Evolutionary conservation across 176 grass and related monocot genomes (phyloP), one percentile per base, ranked within the genome.

Genomic region (Eleusine indica): DNA sequence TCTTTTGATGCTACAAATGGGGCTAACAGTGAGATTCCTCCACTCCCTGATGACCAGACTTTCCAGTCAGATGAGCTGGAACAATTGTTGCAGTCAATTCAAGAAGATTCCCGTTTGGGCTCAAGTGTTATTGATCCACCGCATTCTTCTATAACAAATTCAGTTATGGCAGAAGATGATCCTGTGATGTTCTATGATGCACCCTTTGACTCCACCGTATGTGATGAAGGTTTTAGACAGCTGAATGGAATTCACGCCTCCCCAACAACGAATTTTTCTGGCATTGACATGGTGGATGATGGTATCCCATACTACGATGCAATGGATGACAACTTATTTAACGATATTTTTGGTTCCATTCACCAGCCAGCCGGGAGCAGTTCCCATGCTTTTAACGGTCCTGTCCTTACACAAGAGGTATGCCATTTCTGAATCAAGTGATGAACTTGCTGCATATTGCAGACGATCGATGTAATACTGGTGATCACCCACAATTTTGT

Each of bases 271-370:
- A 88, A 80, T 80, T 63, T 80, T 54, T 89, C 86, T 77, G 85
- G 76, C 53, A 80, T 84, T 73, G 91, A 86, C 70, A 82, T 90
- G 53, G 65, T 88, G 70, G 91, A 95, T 61, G 91, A 95, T 74
- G 84, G 62, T 49, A 66, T 90, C 65, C 64, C 76, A 13, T 95
- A 78, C 86, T 98, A 89, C 40, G 91, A 98, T 78, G 89, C 96
- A 5, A 61, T 88, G 8, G 96, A 98, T 73, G 91, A 90, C 80
- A 87, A 87, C 70, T 86, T 88, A 57, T 85, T 84, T 86, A 79
- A 85, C 88, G 80, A 95, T 83, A 68, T 68, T 85, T n/a, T 85
- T 70, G 58, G 81, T 37, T 73, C 62, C 25, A 71, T 80, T 76
- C 83, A 91, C 61, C 87, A 64, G 58, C 60, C 81, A 41, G 78